Evolutionary conservation across 192 early-diverging fungal species (phyloP), one percentile per base, ranked within the genome.

Genomic region (Spinellus fusiger): DNA sequence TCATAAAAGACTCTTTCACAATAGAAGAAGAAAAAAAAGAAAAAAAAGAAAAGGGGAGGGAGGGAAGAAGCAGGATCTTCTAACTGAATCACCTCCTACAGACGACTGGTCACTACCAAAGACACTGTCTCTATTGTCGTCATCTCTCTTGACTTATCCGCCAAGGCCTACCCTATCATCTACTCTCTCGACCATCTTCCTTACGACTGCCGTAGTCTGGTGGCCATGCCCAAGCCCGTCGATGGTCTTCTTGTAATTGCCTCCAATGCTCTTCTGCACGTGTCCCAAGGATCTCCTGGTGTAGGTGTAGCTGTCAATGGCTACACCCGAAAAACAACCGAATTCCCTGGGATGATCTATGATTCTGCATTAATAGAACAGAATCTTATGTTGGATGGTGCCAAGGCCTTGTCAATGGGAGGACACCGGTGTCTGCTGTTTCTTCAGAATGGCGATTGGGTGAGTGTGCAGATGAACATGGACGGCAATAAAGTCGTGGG

Each of bases 221-320:
- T 86, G 27, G 73, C 92, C 0, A 79, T 94, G 29, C 94, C 93
- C 0, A 80, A 82, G 48, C 92, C 96, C 15, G 76, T 95, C 10
- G 90, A 90, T 34, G 96, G 95, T 9, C 74, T 96, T 5, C 73
- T 98, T 40, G 81, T 95, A 0, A 62, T 96, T 13, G 83, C 83
- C 0, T 76, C 88, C 28, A 93, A 92, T 70, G 84, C 89, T 5
- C 55, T 99, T 18, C 79, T 95, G 13, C 86, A 99, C 61, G 76
- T 96, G 1, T 86, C 87, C 60, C 93, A 96, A 74, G 92, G 83
- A 49, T 77, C 89, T 8, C 78, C 88, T n/a, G 86, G 90, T 31
- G 77, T 91, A 27, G 84, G 80, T 15, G 78, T 82, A 4, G 85
- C 86, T 0, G 83, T 91, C 16, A 94, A 91, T 62, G 82, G 76